phyloP scores from a whole-genome alignment of 371 early-diverging fungal species.

The Chytridiales sp. region DNA sequence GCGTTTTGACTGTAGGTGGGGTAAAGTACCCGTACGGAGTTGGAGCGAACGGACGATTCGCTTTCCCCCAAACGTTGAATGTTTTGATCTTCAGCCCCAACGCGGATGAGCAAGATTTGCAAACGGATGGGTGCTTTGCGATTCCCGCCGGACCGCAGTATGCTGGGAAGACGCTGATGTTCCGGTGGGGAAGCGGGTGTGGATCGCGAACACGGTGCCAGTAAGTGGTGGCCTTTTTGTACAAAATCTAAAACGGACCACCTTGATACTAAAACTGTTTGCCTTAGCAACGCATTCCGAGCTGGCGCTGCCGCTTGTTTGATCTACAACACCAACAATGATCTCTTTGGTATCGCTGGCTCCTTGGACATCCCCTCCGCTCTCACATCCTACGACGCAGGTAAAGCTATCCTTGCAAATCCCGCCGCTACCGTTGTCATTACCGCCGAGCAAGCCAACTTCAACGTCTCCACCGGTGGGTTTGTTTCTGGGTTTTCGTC shows the following conservation, averaged over 20 bases:
- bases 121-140: neutral
- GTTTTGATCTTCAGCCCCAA: conserved; percentile 1
- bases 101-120: neutral
- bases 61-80: neutral
- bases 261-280: neutral
- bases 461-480: conserved; percentile 24
- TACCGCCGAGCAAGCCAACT: conserved; percentile 12
- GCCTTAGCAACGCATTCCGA: conserved; percentile 8
- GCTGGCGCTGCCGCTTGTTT: conserved; percentile 27
- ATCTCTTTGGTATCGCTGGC: conserved; percentile 4
- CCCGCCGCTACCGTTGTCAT: conserved; percentile 4
- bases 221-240: too few relatives aligned
- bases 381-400: conserved; percentile 11
- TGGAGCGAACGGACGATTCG: conserved; percentile 10
- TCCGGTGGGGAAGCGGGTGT: too few relatives aligned
- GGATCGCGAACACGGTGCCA: too few relatives aligned
- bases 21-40: neutral
- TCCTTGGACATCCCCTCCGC: conserved; percentile 11
- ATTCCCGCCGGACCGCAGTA: conserved; percentile 3
- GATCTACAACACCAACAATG: conserved; percentile 21
- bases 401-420: conserved; percentile 14
- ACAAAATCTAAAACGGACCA: too few relatives aligned
- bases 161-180: neutral
- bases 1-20: conserved; percentile 1
- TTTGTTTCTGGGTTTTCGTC: conserved; percentile 47